Percentiles rank a stretch among this genome's conserved stretches.
These are phyloP conservation scores for Globisporangium spinosum DNA, from an alignment of 352 stramenopile genomes.

Conservation along the genomic window DNA sequence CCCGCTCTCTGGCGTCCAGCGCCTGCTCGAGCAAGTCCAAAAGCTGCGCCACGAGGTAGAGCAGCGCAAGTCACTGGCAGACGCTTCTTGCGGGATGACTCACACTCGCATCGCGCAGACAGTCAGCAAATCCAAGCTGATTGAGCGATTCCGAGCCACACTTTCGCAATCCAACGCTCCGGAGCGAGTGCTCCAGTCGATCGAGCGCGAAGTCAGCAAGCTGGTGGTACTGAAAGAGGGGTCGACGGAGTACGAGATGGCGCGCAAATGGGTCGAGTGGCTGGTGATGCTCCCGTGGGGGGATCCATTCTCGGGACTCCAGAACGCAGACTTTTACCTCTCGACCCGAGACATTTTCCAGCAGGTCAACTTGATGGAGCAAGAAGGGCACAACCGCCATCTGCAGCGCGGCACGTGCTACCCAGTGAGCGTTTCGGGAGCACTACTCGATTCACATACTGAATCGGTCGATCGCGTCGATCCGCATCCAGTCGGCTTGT, in stretches of 20 bases:
- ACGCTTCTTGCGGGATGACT: not conserved
- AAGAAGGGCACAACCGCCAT: not conserved
- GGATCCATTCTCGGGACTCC: constrained; percentile 24
- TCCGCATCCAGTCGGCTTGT: constrained; percentile 33
- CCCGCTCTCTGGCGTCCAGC: constrained; percentile 46
- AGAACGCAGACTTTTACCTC: constrained; percentile 22
- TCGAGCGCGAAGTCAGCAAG: constrained; percentile 51
- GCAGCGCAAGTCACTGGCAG: not conserved
- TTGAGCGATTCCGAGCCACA: constrained; percentile 23
- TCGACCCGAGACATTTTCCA: constrained; percentile 34
- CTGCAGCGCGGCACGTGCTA: constrained; percentile 24
- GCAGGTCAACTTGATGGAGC: constrained; percentile 38
- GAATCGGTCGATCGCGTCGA: constrained; percentile 21
- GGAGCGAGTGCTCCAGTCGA: constrained; percentile 23
- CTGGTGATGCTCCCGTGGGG: constrained; percentile 51
- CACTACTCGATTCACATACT: constrained; percentile 31
- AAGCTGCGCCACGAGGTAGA: constrained; percentile 17
- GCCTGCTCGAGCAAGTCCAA: constrained; percentile 34
- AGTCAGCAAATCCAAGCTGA: constrained; percentile 13
- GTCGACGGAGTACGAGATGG: constrained; percentile 29
- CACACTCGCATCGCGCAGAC: not conserved
- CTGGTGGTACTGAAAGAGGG: constrained; percentile 27
- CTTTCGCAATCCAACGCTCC: constrained; percentile 23
- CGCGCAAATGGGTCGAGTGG: constrained; percentile 60
- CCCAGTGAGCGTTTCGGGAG: constrained; percentile 44